Percentiles rank a stretch among this genome's conserved stretches.
Evolutionary conservation across 768 basidiomycete genomes (phyloP).

Genomic region (Termitomyces sp.): DNA sequence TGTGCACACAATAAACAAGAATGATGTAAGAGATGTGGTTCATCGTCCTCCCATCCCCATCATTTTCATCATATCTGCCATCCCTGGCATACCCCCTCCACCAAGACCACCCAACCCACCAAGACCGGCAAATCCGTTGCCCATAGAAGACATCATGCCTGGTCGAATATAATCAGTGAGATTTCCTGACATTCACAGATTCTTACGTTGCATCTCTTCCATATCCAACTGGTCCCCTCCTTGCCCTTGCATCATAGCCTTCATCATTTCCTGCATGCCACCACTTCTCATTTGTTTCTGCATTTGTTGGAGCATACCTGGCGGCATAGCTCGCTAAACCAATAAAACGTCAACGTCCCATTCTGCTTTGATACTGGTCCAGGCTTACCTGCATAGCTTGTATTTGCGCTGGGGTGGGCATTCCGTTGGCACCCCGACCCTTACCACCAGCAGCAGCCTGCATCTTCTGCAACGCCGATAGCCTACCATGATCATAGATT

Average conservation of each 20-base stretch:
- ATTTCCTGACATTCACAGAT: neutral
- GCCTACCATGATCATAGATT: constrained; percentile 31
- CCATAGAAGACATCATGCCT: constrained; percentile 92
- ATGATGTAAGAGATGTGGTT: constrained; percentile 2
- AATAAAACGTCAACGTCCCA: neutral
- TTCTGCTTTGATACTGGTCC: constrained; percentile 2
- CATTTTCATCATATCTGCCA: constrained; percentile 83
- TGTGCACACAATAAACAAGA: neutral
- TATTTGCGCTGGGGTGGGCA: constrained; percentile 91
- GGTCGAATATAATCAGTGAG: neutral
- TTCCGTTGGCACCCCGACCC: constrained; percentile 80
- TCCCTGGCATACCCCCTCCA: constrained; percentile 52
- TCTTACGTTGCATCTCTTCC: constrained; percentile 88
- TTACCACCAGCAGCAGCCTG: constrained; percentile 81
- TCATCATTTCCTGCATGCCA: constrained; percentile 98
- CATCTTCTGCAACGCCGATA: constrained; percentile 91
- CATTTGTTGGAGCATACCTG: constrained; percentile 94
- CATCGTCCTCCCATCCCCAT: constrained; percentile 70
- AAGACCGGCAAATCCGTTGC: constrained; percentile 55
- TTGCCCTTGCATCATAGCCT: constrained; percentile 93
- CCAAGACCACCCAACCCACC: constrained; percentile 57
- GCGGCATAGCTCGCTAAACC: constrained; percentile 80
- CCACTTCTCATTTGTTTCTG: constrained; percentile 75
- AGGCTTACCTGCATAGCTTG: constrained; percentile 82
- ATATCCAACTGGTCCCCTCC: constrained; percentile 88